phyloP scores from a whole-genome alignment of 805 yeast genomes.

The Sporopachydermia lactativora region DNA sequence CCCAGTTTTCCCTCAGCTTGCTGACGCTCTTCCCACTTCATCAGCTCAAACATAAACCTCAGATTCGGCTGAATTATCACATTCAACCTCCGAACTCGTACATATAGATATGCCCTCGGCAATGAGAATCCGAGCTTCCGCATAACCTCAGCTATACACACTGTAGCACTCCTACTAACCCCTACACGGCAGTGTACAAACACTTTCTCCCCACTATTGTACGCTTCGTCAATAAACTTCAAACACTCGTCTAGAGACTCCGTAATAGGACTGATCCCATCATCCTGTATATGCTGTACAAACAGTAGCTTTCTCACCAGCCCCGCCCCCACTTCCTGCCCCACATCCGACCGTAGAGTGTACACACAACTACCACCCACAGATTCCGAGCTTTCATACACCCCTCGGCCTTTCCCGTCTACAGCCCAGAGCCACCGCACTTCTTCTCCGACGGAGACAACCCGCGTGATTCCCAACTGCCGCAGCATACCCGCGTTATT shows the following conservation, averaged over 20 bases:
- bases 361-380: slow-evolving; percentile 11
- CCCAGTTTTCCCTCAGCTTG: neutral
- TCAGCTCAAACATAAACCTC: slow-evolving; percentile 80
- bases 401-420: slow-evolving; percentile 19
- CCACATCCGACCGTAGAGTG: slow-evolving; percentile 19
- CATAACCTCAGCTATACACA: slow-evolving; percentile 93
- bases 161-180: slow-evolving; percentile 88
- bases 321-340: slow-evolving; percentile 14
- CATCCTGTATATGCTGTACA: slow-evolving; percentile 71
- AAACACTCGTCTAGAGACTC: slow-evolving; percentile 49
- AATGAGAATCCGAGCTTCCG: slow-evolving; percentile 49
- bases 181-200: slow-evolving; percentile 93
- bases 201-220: slow-evolving; percentile 29
- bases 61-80: slow-evolving; percentile 91
- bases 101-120: slow-evolving; percentile 72
- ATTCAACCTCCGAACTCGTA: slow-evolving; percentile 79
- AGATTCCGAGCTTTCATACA: slow-evolving; percentile 2
- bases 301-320: slow-evolving; percentile 39
- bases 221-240: slow-evolving; percentile 45
- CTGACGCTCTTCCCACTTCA: slow-evolving; percentile 45
- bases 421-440: slow-evolving; percentile 39
- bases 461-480: slow-evolving; percentile 52
- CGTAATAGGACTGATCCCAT: slow-evolving; percentile 73
- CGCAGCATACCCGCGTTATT: slow-evolving; percentile 47
- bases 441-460: slow-evolving; percentile 79